Base-by-base conservation (phyloP, 306 rosid species). In the Psophocarpus tetragonolobus region DNA sequence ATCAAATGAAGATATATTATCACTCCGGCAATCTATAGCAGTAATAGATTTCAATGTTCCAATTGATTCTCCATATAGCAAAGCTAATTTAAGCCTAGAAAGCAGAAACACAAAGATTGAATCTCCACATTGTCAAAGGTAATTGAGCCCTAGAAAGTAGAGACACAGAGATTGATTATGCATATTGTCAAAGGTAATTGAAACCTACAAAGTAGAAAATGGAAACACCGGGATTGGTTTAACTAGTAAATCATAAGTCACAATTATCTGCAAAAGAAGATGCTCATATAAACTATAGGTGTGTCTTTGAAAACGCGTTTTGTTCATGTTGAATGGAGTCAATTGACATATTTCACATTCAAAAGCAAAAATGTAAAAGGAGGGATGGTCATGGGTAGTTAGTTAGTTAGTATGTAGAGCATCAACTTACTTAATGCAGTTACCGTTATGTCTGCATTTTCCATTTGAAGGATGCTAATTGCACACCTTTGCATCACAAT, bases 251-350 rank as follows among this genome's bases (percentile, higher is more conserved):
- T 11, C 14, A 9, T 69, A 35, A 71, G 54, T 3, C 24, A 30
- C 72, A 38, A 50, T 32, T 8, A 41, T 29, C 39, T 5, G 48
- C 71, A 29, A 73, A 72, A 63, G 36, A 63, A 51, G 61, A 71
- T 50, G 14, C 45, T 30, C 50, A 44, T 68, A 14, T 63, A 36
- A 64, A 44, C 66, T 23, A 69, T n/a, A n/a, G n/a, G n/a, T n/a
- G n/a, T n/a, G n/a, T n/a, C n/a, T n/a, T n/a, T n/a, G n/a, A n/a
- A n/a, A n/a, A n/a, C n/a, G n/a, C n/a, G n/a, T n/a, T n/a, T n/a
- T n/a, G n/a, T n/a, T n/a, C n/a, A n/a, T n/a, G n/a, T n/a, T n/a
- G n/a, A n/a, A n/a, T n/a, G n/a, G n/a, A n/a, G n/a, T n/a, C n/a
- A n/a, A n/a, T n/a, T n/a, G n/a, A n/a, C n/a, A n/a, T n/a, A n/a